Evolutionary conservation across 1,284 basidiomycete genomes (phyloP).

Genomic region (Cystobasidiaceae sp.): DNA sequence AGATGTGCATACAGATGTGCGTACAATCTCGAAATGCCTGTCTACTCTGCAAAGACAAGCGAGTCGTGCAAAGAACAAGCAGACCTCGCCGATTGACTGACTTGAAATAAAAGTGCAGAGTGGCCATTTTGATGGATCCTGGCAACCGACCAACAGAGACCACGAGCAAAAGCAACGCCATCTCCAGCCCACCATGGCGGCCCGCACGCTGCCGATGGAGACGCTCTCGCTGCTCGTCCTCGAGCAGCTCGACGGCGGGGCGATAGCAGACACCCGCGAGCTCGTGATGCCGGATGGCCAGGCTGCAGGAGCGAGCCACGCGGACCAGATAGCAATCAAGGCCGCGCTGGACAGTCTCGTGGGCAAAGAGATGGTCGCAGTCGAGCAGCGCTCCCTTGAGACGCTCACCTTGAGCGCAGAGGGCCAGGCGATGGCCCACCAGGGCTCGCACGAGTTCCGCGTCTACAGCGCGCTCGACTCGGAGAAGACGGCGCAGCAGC

Average conservation of each 20-base stretch:
- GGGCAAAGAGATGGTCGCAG: conserved; percentile 66
- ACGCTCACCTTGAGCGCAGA: conserved; percentile 60
- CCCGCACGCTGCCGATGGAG: background rate
- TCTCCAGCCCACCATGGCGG: conserved; percentile 1
- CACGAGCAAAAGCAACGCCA: background rate
- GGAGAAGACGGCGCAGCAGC: conserved; percentile 34
- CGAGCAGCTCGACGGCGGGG: conserved; percentile 43
- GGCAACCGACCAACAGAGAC: no score
- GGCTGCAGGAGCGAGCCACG: conserved; percentile 48
- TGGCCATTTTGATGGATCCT: no score
- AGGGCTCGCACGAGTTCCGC: conserved; percentile 89
- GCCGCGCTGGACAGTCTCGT: conserved; percentile 81
- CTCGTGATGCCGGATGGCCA: conserved; percentile 52
- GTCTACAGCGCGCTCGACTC: conserved; percentile 77
- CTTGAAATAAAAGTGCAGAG: no score
- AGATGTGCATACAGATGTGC: no score
- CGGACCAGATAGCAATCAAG: conserved; percentile 66
- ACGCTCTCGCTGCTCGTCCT: conserved; percentile 24
- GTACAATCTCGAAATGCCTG: no score
- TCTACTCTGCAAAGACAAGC: no score
- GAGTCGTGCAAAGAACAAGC: no score
- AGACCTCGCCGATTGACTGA: no score
- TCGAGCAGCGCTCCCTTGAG: conserved; percentile 19
- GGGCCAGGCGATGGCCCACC: conserved; percentile 67
- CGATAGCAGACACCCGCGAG: conserved; percentile 68